Base-by-base conservation (phyloP, 805 yeast genomes). In the Crinitomyces ghanaensis region DNA sequence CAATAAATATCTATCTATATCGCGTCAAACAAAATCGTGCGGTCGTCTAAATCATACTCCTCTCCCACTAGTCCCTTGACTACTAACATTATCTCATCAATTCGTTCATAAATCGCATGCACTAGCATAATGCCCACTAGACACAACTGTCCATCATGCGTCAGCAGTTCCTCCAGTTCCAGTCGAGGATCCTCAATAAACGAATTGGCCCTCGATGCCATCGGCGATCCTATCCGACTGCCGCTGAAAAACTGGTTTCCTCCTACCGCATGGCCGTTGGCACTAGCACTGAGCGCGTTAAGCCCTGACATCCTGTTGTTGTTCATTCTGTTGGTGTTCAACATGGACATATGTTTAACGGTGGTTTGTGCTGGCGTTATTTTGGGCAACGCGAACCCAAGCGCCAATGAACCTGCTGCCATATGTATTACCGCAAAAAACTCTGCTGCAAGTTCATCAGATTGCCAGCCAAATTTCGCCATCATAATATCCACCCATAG, bases 61-160 rank as follows among this genome's bases (percentile, higher is more conserved):
- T 56, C 61, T 5, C 61, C 61, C 3, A 56, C 61, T 8, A 56
- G 44, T 13, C 48, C 51, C 36, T 56, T 56, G 19, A 49, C 48
- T 6, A 50, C 36, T 14, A 52, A 21, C 35, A 52, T 34, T 4
- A 51, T 30, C 9, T 49, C 55, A 34, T 56, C 60, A 5, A 55
- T 28, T 5, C 58, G 42, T 34, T 53, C 52, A 27, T 53, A 56
- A 5, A 54, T 42, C 37, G 43, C 43, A n/a, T 45, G 40, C 13
- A 48, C 41, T 12, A 51, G 31, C 2, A 54, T 35, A 16, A 49
- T 30, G 2, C 51, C 51, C 12, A 49, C 45, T 4, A 46, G 16
- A 3, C 37, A 31, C 11, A 48, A 35, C 11, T 44, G 36, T 0
- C 54, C 52, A 29, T 53, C 57, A n/a, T 16, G 34, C 9, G 35